Percentiles rank a stretch among this genome's conserved stretches.
Evolutionary conservation across 148 eudicot species (phyloP).

Genomic region (Rheum nobile): DNA sequence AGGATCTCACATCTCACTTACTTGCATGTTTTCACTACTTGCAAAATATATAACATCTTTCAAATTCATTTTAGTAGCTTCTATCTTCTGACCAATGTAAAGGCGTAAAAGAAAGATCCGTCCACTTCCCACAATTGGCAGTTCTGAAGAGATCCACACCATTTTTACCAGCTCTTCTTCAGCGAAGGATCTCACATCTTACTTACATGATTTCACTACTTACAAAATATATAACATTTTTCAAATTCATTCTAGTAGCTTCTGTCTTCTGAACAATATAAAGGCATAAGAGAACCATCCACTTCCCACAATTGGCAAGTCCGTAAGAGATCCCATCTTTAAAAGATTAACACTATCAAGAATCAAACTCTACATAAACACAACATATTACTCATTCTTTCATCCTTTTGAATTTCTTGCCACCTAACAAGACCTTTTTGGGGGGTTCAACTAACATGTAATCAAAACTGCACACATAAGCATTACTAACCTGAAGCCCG

Average conservation of each 20-base stretch:
- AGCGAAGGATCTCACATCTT: background rate
- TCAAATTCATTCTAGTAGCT: background rate
- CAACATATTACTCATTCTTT: background rate
- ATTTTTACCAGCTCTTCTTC: background rate
- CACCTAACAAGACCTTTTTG: background rate
- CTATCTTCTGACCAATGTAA: background rate
- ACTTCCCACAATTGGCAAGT: background rate
- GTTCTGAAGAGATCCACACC: background rate
- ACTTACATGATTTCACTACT: background rate
- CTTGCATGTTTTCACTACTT: background rate
- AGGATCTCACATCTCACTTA: background rate
- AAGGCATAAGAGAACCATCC: too few relatives aligned
- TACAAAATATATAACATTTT: background rate
- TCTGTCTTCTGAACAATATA: background rate
- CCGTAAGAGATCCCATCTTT: background rate
- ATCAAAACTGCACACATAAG: background rate
- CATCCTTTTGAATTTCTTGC: background rate
- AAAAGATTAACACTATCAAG: too few relatives aligned
- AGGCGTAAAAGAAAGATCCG: too few relatives aligned
- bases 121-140: background rate
- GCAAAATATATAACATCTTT: background rate
- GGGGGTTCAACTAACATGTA: background rate
- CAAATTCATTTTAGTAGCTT: background rate
- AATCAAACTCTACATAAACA: too few relatives aligned
- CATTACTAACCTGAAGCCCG: conserved; percentile 43